Percentiles rank a stretch among this genome's conserved stretches.
Conservation (phyloP, 345 rosid genomes). For the Barbarea vulgaris region DNA sequence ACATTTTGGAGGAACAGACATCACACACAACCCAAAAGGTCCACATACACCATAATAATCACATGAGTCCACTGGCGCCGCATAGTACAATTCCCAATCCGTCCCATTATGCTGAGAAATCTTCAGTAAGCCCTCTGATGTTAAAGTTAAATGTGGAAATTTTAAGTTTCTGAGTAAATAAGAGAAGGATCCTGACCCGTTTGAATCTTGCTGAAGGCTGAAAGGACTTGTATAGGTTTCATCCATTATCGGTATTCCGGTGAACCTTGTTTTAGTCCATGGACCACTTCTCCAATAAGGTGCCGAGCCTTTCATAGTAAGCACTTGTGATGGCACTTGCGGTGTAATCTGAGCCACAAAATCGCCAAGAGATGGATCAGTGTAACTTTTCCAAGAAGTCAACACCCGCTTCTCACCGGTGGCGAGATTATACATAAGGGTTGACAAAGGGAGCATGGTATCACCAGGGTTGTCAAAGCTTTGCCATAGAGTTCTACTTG, state of each 20-base stretch:
- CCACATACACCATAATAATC: slow-evolving; percentile 33
- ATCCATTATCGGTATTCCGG: slow-evolving; percentile 7
- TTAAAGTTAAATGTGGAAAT: neutral
- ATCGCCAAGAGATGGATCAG: slow-evolving; percentile 29
- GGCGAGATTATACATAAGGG: neutral
- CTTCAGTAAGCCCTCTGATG: slow-evolving; percentile 18
- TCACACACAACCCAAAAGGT: slow-evolving; percentile 26
- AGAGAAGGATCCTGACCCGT: slow-evolving; percentile 5
- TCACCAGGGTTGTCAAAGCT: slow-evolving; percentile 22
- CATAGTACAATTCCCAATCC: neutral
- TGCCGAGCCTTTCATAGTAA: neutral
- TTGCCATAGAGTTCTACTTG: slow-evolving; percentile 18
- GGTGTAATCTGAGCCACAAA: slow-evolving; percentile 22
- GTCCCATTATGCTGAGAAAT: slow-evolving; percentile 1
- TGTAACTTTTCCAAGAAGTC: slow-evolving; percentile 20
- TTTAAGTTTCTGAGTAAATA: neutral
- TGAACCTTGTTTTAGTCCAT: slow-evolving; percentile 26
- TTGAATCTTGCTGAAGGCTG: slow-evolving; percentile 18
- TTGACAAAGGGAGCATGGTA: slow-evolving; percentile 13
- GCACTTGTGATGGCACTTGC: slow-evolving; percentile 9
- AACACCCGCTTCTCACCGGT: neutral
- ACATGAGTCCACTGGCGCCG: slow-evolving; percentile 1
- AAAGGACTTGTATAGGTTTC: slow-evolving; percentile 24
- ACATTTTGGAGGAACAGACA: neutral
- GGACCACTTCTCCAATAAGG: slow-evolving; percentile 23